These are phyloP conservation scores for Penicillium sp. DNA, from an alignment of 2,329 filamentous ascomycete species.

Conservation along the genomic window DNA sequence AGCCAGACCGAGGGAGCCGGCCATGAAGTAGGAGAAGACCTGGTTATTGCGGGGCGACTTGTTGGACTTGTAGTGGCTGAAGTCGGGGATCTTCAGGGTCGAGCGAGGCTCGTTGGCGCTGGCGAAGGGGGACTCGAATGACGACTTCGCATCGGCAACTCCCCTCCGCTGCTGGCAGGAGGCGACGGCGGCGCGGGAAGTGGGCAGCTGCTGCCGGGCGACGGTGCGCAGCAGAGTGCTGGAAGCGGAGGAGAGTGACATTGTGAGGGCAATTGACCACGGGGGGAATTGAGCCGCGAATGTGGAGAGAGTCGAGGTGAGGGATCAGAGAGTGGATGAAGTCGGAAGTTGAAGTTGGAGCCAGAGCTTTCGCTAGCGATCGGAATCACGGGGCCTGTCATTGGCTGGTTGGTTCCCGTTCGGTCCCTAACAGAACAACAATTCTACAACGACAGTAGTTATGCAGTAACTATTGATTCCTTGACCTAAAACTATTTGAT, in stretches of 20 bases:
- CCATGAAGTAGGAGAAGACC: conserved; percentile 97
- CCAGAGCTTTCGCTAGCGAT: conserved; percentile 42
- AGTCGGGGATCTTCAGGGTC: conserved; percentile 77
- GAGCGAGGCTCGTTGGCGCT: conserved; percentile 43
- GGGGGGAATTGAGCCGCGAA: conserved; percentile 37
- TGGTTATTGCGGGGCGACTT: conserved; percentile 68
- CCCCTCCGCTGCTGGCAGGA: conserved; percentile 44
- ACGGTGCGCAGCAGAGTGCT: conserved; percentile 63
- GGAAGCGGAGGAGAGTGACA: conserved; percentile 61
- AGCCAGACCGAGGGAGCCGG: conserved; percentile 88
- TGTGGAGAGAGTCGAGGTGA: conserved; percentile 29
- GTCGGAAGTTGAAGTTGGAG: conserved; percentile 41
- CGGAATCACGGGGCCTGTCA: conserved; percentile 42
- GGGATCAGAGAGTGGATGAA: conserved; percentile 35
- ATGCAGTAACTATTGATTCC: no score
- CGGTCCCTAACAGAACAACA: conserved; percentile 14
- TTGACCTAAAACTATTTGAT: not conserved
- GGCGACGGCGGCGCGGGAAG: conserved; percentile 41
- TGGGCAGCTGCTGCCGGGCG: conserved; percentile 47
- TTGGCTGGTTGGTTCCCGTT: conserved; percentile 33
- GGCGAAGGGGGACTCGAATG: conserved; percentile 56
- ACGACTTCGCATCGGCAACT: conserved; percentile 40
- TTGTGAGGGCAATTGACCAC: conserved; percentile 32
- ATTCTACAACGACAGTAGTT: no score
- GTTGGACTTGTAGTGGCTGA: conserved; percentile 78